phyloP scores from a whole-genome alignment of 208 protist species.

The Spongospora subterranea region DNA sequence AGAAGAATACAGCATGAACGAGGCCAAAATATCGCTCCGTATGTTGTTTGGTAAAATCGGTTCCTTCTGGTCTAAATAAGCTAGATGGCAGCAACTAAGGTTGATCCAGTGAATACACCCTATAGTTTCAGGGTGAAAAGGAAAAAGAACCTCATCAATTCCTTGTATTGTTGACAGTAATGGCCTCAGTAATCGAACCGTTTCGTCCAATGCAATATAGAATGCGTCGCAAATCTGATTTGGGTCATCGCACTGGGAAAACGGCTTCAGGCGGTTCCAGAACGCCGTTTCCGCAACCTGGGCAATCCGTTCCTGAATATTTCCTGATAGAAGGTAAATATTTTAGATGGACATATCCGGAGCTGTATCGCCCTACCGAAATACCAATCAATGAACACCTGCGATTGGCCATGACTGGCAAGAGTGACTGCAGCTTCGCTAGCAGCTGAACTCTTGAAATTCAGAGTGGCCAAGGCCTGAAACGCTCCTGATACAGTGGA shows the following conservation, averaged over 20 bases:
- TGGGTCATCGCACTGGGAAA: background rate
- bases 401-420: background rate
- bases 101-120: background rate
- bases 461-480: background rate
- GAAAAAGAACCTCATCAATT: background rate
- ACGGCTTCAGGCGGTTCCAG: slow-evolving; percentile 3
- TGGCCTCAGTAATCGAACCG: background rate
- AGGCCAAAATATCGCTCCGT: background rate
- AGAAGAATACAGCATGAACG: slow-evolving; percentile 4
- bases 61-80: background rate
- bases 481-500: background rate
- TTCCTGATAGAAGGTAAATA: background rate
- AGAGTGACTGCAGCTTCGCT: background rate
- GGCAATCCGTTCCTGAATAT: background rate
- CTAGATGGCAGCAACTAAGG: background rate
- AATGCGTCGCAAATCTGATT: slow-evolving; percentile 27
- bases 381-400: background rate
- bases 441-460: background rate
- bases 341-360: background rate
- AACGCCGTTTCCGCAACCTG: background rate
- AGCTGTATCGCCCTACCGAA: background rate
- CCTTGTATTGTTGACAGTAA: background rate
- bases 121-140: background rate
- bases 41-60: background rate
- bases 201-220: background rate